Conservation (phyloP, 73 alveolate species). For the Paramecium octaurelia region DNA sequence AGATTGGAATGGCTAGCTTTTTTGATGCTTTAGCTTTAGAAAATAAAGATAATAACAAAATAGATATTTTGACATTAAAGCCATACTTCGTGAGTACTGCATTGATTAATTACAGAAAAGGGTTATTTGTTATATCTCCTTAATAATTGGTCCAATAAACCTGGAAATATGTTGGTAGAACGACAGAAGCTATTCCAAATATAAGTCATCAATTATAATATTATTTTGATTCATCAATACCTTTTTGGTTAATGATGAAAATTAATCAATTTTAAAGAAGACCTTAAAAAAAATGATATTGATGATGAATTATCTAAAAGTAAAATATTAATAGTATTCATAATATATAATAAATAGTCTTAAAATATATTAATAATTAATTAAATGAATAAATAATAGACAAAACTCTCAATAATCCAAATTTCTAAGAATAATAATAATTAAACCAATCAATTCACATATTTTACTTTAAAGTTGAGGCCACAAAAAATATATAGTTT, state of each 20-base stretch:
- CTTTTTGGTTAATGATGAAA: neutral
- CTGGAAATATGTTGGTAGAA: neutral
- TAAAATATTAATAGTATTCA: neutral
- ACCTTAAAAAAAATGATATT: neutral
- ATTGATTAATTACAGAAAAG: neutral
- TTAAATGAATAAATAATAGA: no score
- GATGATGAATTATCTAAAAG: neutral
- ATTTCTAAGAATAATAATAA: no score
- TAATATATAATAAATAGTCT: neutral
- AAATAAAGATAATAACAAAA: neutral
- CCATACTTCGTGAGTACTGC: slow-evolving; percentile 13
- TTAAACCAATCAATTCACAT: no score
- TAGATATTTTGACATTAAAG: neutral
- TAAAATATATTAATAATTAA: no score
- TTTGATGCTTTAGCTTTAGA: slow-evolving; percentile 4
- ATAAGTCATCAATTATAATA: neutral
- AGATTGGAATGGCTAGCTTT: neutral
- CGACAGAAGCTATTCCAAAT: neutral
- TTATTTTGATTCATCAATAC: neutral
- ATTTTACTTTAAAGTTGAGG: no score
- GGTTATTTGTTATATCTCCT: neutral
- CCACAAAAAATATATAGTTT: no score
- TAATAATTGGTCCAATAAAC: neutral
- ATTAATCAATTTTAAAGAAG: neutral
- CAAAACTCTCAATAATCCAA: no score